Evolutionary conservation across 208 protist species (phyloP).

Genomic region (Leishmania aethiopica): DNA sequence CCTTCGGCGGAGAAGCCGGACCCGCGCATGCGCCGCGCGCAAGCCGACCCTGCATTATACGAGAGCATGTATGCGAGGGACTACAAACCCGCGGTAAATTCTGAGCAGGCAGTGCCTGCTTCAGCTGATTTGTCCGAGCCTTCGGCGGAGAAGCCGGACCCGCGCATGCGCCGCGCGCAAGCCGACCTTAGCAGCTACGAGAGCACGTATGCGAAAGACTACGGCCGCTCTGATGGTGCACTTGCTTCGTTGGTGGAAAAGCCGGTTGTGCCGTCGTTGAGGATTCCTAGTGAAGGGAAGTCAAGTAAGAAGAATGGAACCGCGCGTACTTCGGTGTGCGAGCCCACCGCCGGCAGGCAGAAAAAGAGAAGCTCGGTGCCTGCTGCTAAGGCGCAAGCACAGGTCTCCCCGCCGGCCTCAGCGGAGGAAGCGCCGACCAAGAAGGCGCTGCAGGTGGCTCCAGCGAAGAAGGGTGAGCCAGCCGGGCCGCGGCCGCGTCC

Average conservation of each 20-base stretch:
- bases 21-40: background rate
- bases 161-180: background rate
- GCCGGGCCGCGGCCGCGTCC: background rate
- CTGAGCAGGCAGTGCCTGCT: background rate
- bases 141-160: background rate
- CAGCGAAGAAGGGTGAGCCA: background rate
- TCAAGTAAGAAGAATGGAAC: background rate
- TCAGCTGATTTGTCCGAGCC: background rate
- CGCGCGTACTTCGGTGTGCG: background rate
- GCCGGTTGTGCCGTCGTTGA: background rate
- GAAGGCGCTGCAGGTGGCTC: background rate
- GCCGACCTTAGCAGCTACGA: slow-evolving; percentile 30
- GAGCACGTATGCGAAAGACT: slow-evolving; percentile 3
- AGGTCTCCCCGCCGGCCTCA: too few relatives aligned
- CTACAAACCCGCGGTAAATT: slow-evolving; percentile 17
- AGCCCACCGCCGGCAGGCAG: background rate
- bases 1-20: background rate
- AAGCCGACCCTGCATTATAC: slow-evolving; percentile 1
- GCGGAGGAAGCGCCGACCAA: background rate
- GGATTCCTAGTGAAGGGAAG: background rate
- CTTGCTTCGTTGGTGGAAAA: background rate
- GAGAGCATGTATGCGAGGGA: slow-evolving; percentile 28
- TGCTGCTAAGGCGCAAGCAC: background rate
- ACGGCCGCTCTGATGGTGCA: background rate
- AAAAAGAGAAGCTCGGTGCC: background rate